Evolutionary conservation across 352 stramenopile species (phyloP), one percentile per base, ranked within the genome.

Genomic region (Globisporangium heterothallicum): DNA sequence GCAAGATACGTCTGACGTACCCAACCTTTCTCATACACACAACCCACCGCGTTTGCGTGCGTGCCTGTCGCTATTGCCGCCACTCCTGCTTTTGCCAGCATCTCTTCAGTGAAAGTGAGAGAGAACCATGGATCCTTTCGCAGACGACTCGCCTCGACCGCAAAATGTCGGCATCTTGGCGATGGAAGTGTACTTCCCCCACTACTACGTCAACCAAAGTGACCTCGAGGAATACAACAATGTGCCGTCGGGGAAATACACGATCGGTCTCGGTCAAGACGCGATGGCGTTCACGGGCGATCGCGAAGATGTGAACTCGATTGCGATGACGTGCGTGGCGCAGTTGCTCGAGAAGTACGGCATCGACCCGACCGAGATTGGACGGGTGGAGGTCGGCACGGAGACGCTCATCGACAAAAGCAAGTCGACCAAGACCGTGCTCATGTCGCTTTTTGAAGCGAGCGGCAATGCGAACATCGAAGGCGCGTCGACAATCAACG

Each of bases 141-240:
- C 30, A 6, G 41, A 57, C 30, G n/a, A 46, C 40, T 41, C 51
- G 32, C 42, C 42, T n/a, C 74, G 72, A 16, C 70, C 80, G 22
- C 47, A 56, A 10, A 58, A 98, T 64, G 92, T 99, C 16, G 96
- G 96, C 48, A 98, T 99, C 65, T 71, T 99, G 18, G 96, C 88
- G 47, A 92, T 98, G 62, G 96, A 99, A 69, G 82, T 97, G 21
- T 98, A 99, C 74, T 97, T 97, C 49, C 96, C 96, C 19, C 81
- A 68, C 26, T 96, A 84, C 9, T 98, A 91, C 66, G 89, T 99
- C 24, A 68, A 70, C 26, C 96, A 99, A 84, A 64, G 72, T n/a
- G 88, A 97, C 55, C 78, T 99, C 38, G 97, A 99, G 68, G 49
- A 75, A 36, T 93, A 95, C 64, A 84, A 98, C 35, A 88, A 91